Conservation (phyloP, 164 flowering plant genomes). For the Santalum album region DNA sequence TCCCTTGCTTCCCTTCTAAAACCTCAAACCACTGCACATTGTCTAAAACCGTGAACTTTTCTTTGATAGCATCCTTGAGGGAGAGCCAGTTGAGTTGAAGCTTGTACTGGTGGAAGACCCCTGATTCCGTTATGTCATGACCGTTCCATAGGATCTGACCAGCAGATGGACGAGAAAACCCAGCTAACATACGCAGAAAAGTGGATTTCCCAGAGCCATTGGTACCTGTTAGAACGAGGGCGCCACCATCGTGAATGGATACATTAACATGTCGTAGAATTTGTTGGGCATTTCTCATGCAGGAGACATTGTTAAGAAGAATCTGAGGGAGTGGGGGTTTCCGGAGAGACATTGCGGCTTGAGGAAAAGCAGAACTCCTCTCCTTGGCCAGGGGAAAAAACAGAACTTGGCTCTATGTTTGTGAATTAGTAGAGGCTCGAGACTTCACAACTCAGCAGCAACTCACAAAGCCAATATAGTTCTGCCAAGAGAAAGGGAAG, state of each 20-base stretch:
- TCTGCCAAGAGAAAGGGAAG: too few species aligned
- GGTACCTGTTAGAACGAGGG: constrained; percentile 68
- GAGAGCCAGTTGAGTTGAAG: constrained; percentile 91
- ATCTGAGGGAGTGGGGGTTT: constrained; percentile 67
- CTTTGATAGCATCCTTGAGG: constrained; percentile 77
- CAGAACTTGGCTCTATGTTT: neutral
- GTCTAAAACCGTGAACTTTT: constrained; percentile 60
- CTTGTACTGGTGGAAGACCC: constrained; percentile 79
- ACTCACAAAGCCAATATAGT: too few species aligned
- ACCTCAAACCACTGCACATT: constrained; percentile 80
- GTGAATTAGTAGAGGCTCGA: too few species aligned
- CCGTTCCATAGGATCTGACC: constrained; percentile 90
- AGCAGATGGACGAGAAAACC: constrained; percentile 79
- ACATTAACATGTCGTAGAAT: constrained; percentile 68
- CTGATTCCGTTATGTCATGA: constrained; percentile 63
- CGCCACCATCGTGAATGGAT: constrained; percentile 74
- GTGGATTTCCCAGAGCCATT: constrained; percentile 92
- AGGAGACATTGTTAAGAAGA: constrained; percentile 74
- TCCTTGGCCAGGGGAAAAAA: neutral
- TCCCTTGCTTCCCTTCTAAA: constrained; percentile 73
- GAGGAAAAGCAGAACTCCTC: neutral
- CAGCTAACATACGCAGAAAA: constrained; percentile 82
- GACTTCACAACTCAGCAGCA: too few species aligned
- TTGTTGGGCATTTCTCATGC: constrained; percentile 87
- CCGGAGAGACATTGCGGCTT: constrained; percentile 36